Evolutionary conservation across 129 eudicot species (phyloP).

Genomic region (Flaveria linearis): DNA sequence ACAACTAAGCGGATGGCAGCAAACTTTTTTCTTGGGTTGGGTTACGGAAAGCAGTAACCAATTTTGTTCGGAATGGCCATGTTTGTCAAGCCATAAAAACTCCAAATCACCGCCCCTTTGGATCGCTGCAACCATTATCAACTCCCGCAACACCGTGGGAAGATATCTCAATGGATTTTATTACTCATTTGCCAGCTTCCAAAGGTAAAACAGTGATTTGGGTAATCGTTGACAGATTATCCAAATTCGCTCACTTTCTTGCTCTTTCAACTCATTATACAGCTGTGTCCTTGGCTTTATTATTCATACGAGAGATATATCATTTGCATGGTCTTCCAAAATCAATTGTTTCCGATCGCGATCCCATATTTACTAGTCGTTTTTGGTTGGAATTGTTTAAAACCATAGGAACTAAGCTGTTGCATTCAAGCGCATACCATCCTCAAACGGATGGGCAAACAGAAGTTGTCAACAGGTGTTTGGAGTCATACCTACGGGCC

Average conservation of each 20-base stretch:
- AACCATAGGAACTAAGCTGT: neutral
- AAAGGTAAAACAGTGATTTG: neutral
- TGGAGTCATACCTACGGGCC: neutral
- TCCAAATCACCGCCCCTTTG: neutral
- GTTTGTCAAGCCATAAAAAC: too few species aligned
- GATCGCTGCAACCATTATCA: neutral
- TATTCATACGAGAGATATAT: neutral
- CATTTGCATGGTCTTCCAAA: neutral
- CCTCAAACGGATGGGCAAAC: neutral
- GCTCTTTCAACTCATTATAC: neutral
- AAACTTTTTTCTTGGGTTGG: too few species aligned
- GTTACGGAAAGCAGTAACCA: too few species aligned
- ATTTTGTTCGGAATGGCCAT: too few species aligned
- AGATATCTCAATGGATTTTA: neutral
- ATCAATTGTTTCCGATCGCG: neutral
- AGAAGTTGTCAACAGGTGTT: neutral
- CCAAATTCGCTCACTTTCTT: neutral
- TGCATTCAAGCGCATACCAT: neutral
- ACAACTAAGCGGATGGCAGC: too few species aligned
- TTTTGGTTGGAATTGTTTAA: neutral
- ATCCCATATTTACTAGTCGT: neutral
- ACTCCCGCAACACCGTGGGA: neutral
- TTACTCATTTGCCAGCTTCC: neutral
- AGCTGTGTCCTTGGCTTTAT: neutral
- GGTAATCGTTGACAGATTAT: neutral